A percentile compares a stretch with the other conserved stretches of the same genome.
phyloP scores from a whole-genome alignment of 2,329 filamentous ascomycete genomes.

The Talaromyces sp. region DNA sequence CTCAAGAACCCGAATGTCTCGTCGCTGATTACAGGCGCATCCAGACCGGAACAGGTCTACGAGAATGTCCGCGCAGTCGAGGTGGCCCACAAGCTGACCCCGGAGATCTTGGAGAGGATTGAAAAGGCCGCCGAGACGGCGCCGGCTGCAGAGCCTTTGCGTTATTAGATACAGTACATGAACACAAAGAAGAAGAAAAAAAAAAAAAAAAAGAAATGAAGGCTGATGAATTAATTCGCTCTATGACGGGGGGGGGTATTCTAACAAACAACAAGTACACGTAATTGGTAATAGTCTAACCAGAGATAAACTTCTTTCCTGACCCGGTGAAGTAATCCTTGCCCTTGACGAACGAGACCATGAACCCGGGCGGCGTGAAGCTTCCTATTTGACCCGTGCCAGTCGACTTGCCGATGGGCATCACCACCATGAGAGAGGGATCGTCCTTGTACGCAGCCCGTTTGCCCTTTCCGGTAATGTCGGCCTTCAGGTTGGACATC shows the following conservation, averaged over 20 bases:
- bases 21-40: slow-evolving; percentile 43
- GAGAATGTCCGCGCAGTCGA: slow-evolving; percentile 38
- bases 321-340: slow-evolving; percentile 23
- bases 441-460: slow-evolving; percentile 13
- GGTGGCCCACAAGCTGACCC: slow-evolving; percentile 18
- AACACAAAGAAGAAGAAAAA: too few relatives aligned
- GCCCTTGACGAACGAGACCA: slow-evolving; percentile 21
- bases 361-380: slow-evolving; percentile 18
- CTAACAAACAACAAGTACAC: background rate
- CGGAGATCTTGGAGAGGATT: slow-evolving; percentile 21
- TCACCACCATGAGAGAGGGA: slow-evolving; percentile 7
- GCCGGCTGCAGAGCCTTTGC: slow-evolving; percentile 11
- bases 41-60: slow-evolving; percentile 42
- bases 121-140: slow-evolving; percentile 13
- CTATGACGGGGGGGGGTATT: background rate
- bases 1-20: slow-evolving; percentile 57
- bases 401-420: slow-evolving; percentile 19
- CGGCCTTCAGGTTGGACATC: slow-evolving; percentile 20
- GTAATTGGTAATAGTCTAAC: background rate
- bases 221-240: background rate
- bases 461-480: slow-evolving; percentile 18
- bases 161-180: background rate
- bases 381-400: slow-evolving; percentile 20
- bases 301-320: slow-evolving; percentile 13
- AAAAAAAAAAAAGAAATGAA: too few relatives aligned